phyloP scores from a whole-genome alignment of 371 early-diverging fungal species.

The Rozella allomycis region DNA sequence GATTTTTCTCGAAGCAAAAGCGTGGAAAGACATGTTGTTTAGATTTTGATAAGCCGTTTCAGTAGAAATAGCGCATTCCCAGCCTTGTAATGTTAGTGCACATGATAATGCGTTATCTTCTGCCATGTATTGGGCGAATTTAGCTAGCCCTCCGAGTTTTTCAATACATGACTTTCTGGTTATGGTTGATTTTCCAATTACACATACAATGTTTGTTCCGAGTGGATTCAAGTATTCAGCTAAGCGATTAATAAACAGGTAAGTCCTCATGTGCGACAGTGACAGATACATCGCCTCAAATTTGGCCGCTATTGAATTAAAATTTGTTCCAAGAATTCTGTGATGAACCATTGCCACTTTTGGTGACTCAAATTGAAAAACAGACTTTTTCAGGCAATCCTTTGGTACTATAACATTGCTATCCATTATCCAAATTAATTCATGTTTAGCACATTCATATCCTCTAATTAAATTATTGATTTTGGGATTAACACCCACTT shows the following conservation, averaged over 20 bases:
- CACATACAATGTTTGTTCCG: slow-evolving; percentile 69
- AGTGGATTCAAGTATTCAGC: no score
- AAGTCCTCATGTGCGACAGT: slow-evolving; percentile 81
- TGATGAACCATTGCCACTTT: slow-evolving; percentile 68
- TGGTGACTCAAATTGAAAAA: slow-evolving; percentile 7
- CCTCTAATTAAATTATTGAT: slow-evolving; percentile 75
- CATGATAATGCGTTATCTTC: no score
- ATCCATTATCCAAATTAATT: slow-evolving; percentile 82
- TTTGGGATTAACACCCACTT: slow-evolving; percentile 72
- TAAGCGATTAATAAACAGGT: slow-evolving; percentile 62
- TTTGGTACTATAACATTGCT: slow-evolving; percentile 58
- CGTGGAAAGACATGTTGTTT: no score
- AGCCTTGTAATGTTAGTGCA: no score
- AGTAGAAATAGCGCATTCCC: no score
- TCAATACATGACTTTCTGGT: slow-evolving; percentile 68
- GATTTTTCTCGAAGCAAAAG: no score
- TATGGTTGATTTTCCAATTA: slow-evolving; percentile 81
- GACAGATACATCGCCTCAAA: slow-evolving; percentile 66
- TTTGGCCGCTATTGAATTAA: slow-evolving; percentile 43
- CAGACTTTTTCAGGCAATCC: slow-evolving; percentile 51
- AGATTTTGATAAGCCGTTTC: no score
- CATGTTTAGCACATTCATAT: slow-evolving; percentile 51
- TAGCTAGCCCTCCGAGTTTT: slow-evolving; percentile 48
- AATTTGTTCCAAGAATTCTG: slow-evolving; percentile 48
- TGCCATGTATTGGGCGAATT: slow-evolving; percentile 68